Evolutionary conservation across 2,329 filamentous ascomycete species (phyloP), one percentile per base, ranked within the genome.

Genomic region (Gnomoniopsis smithogilvyi): DNA sequence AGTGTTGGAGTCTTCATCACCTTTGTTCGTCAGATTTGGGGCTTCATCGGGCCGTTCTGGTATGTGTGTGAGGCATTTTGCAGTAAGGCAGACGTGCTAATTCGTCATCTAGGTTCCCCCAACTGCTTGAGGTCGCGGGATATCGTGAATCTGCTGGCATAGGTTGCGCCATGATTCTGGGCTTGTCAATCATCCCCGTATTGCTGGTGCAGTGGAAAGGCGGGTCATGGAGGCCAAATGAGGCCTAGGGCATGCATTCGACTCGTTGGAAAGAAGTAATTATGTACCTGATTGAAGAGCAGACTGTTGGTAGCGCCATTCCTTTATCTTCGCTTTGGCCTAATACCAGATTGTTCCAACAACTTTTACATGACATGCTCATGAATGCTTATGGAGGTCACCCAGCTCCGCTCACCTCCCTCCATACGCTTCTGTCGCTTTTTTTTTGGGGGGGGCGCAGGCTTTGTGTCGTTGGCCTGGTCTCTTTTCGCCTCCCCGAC

Each of bases 1-100:
- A 78, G 78, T 55, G 76, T 86, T 19, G 84, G 83, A 2, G 82
- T 84, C 0, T 86, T 85, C 62, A 76, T 86, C 62, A 85, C 78
- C 3, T 74, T 86, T 56, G 76, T 84, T 2, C 74, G 83, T 8
- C 79, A 82, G 59, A 78, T 76, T 1, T 83, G 77, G 77, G 79
- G 79, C 0, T 83, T 82, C 64, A 76, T 81, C 55, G 74, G 77
- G 7, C 68, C 69, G 0, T 74, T 74, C 61, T 72, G 69, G 66
- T 67, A 62, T 50, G 48, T 54, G 17, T 21, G 6, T 7, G 14
- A 1, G 7, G 2, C 2, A 3, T n/a, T 15, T 4, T 41, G 38
- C 6, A 41, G 8, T 38, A 15, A 10, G 21, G n/a, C 8, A 11
- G 19, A 2, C 3, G 1, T 51, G 3, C 15, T 36, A 45, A 6